A percentile compares a stretch with the other conserved stretches of the same genome.
Conservation (phyloP, 345 rosid genomes). For the Microthlaspi erraticum region DNA sequence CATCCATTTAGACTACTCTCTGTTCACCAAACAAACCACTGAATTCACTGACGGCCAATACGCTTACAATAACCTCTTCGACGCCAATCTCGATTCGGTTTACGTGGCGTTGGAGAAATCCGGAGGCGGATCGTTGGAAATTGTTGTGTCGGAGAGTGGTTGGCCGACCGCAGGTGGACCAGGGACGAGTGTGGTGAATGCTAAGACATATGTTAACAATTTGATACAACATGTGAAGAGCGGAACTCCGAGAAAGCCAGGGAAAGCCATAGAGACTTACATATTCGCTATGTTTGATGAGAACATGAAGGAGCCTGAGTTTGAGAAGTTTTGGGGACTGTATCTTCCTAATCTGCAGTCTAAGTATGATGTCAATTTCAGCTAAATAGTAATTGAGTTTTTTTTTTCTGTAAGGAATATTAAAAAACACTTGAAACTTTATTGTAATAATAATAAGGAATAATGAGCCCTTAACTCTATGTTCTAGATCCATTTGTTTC, state of each 20-base stretch:
- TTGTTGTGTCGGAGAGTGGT: constrained; percentile 53
- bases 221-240: constrained; percentile 49
- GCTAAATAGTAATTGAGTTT: constrained; percentile 44
- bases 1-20: constrained; percentile 50
- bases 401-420: constrained; percentile 6
- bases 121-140: constrained; percentile 40
- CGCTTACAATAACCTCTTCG: constrained; percentile 40
- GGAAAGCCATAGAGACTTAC: constrained; percentile 60
- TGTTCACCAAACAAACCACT: constrained; percentile 38
- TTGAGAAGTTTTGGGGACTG: constrained; percentile 61
- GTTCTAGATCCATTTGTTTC: not conserved
- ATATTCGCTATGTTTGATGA: constrained; percentile 68
- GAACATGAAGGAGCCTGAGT: constrained; percentile 49
- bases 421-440: not conserved
- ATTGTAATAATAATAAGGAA: constrained; percentile 9
- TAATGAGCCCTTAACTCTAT: constrained; percentile 1
- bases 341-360: constrained; percentile 52
- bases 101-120: constrained; percentile 47
- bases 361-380: constrained; percentile 53
- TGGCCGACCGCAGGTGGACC: constrained; percentile 48
- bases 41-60: constrained; percentile 26
- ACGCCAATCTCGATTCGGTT: constrained; percentile 32
- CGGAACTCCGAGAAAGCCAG: constrained; percentile 50
- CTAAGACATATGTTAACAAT: constrained; percentile 42
- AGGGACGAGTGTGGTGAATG: constrained; percentile 38